Evolutionary conservation across 2,329 filamentous ascomycete species (phyloP).

Genomic region (Acephala macrosclerotiorum): DNA sequence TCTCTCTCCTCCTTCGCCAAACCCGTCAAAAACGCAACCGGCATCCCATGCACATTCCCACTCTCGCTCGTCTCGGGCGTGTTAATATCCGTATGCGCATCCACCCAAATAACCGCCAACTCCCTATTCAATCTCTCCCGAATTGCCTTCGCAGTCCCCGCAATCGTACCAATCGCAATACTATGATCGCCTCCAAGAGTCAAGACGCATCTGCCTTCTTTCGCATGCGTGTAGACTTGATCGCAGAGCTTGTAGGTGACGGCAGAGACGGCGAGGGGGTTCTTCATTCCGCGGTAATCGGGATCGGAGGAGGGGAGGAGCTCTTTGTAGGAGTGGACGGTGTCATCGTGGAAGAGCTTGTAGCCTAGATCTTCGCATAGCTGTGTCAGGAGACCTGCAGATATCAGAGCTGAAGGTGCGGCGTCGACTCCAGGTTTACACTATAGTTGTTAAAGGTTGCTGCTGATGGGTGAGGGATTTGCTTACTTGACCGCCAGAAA

Average conservation of each 20-base stretch:
- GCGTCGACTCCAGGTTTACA: conserved; percentile 92
- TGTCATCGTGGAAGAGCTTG: conserved; percentile 82
- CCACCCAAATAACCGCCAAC: conserved; percentile 97
- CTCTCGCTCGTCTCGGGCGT: conserved; percentile 88
- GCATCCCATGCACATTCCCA: conserved; percentile 98
- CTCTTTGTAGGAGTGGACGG: conserved; percentile 83
- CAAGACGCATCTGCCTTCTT: conserved; percentile 83
- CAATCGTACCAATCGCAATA: conserved; percentile 93
- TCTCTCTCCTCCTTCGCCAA: conserved; percentile 78
- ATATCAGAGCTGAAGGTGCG: conserved; percentile 86
- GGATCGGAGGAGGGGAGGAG: conserved; percentile 76
- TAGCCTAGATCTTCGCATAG: conserved; percentile 87
- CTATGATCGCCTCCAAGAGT: conserved; percentile 96
- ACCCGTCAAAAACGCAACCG: conserved; percentile 88
- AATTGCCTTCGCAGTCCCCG: conserved; percentile 84
- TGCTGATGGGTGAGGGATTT: conserved; percentile 17
- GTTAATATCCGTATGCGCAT: conserved; percentile 98
- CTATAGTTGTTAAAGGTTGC: conserved; percentile 53
- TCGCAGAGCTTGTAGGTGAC: conserved; percentile 81
- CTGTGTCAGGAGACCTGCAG: conserved; percentile 84
- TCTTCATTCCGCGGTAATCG: conserved; percentile 92
- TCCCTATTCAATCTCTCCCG: conserved; percentile 83
- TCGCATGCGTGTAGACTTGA: conserved; percentile 88
- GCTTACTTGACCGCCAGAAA: conserved; percentile 91
- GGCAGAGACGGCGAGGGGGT: conserved; percentile 83